Evolutionary conservation across 2,329 filamentous ascomycete species (phyloP), one percentile per base, ranked within the genome.

Genomic region (Pezicula radicicola): DNA sequence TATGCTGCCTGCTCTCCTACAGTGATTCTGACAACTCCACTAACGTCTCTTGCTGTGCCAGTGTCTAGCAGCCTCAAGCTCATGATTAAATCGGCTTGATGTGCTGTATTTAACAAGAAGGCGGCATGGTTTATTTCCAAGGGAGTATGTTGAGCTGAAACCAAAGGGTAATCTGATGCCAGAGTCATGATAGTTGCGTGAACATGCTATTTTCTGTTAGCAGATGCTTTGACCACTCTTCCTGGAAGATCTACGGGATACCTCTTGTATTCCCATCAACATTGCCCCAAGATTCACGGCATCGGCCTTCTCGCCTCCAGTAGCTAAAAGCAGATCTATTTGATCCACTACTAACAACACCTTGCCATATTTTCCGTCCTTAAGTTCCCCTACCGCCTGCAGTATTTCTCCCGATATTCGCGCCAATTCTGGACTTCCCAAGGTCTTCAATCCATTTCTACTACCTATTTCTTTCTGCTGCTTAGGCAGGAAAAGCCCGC

Each of bases 31-130:
- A 97, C 64, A 41, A 96, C 91, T 3, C 93, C 93, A 70, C 89
- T 96, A 30, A 97, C 89, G 70, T 97, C 93, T 66, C 81, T 86
- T 56, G 93, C 92, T n/a, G 85, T 85, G 1, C 93, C 93, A 0
- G 91, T 96, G 64, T 96, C 91, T 55, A 97, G 70, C 63, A 86
- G 78, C 48, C 92, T 77, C 52, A 94, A 72, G 55, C 88, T 83
- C 61, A 96, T 71, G 3, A 93, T 78, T 56, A 80, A 75, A n/a
- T 81, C 72, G 8, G 91, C 89, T 61, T 83, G 79, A 66, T 97
- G 91, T n/a, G 87, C 88, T 56, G 87, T 71, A 6, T 80, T 81
- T 35, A 91, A 75, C 18, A 88, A 71, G 53, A 96, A 81, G n/a
- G 84, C 78, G 1, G 88, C 82, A 61, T 90, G 84, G 53, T 86